phyloP scores from a whole-genome alignment of 306 rosid genomes.

The Vachellia collinsii region DNA sequence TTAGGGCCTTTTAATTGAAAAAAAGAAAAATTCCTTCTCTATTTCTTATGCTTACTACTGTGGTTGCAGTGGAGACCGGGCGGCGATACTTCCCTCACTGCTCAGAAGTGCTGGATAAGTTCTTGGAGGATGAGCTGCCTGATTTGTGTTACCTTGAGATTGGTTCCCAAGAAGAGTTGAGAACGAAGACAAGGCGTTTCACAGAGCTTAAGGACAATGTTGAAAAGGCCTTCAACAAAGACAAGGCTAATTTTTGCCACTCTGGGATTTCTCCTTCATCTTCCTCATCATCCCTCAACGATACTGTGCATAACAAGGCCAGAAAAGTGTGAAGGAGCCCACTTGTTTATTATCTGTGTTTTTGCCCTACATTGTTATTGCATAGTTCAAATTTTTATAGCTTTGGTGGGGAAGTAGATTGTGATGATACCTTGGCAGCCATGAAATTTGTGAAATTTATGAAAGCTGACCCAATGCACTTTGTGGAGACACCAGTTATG shows the following conservation, averaged over 20 bases:
- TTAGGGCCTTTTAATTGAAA: too few species aligned
- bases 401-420: not conserved
- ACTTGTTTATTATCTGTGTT: conserved; percentile 21
- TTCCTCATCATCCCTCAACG: conserved; percentile 59
- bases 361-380: not conserved
- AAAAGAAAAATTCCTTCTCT: too few species aligned
- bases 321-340: conserved; percentile 49
- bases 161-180: conserved; percentile 77
- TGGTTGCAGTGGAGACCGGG: conserved; percentile 73
- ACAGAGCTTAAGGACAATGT: conserved; percentile 86
- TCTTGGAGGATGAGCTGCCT: conserved; percentile 75
- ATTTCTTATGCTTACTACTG: conserved; percentile 2
- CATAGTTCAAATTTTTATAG: conserved; percentile 14
- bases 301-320: conserved; percentile 47
- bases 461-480: not conserved
- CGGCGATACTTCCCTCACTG: conserved; percentile 86
- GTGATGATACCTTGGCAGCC: not conserved
- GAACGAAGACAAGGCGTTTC: conserved; percentile 65
- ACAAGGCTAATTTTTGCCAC: conserved; percentile 62
- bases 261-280: conserved; percentile 65
- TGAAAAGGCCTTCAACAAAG: conserved; percentile 85
- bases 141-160: conserved; percentile 70
- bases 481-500: not conserved
- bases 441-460: not conserved
- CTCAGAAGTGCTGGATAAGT: conserved; percentile 89